Evolutionary conservation across 108 stramenopile species (phyloP), one percentile per base, ranked within the genome.

Genomic region (Cyclostephanos invisitatus): DNA sequence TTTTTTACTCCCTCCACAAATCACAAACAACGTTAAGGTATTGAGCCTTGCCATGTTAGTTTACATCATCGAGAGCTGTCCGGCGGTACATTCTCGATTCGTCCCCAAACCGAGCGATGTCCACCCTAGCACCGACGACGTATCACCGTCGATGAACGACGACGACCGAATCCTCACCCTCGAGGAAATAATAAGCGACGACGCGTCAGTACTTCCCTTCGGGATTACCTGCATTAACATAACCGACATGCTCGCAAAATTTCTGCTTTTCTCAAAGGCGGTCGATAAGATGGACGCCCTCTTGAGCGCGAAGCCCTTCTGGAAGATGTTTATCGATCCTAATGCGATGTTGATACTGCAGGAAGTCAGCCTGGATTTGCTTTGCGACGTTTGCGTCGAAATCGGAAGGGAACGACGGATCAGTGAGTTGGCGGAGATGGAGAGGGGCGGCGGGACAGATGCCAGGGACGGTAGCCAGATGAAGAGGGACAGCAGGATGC

Each of bases 311-410:
- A 94, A 94, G 57, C 90, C 93, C 29, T 94, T 94, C 81, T 94
- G 93, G 93, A 88, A 80, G 73, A 90, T 91, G 91, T 94, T 94
- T 82, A 88, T 81, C 40, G 89, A 94, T 78, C 93, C 93, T 38
- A 86, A 90, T 69, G 84, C 93, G 51, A 82, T 94, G 70, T 61
- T 91, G 62, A 86, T 87, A 40, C 74, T 89, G 46, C 90, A 91
- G 65, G 93, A 94, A 69, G 67, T 91, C 20, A 79, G 86, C 46
- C 83, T 94, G 81, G 77, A 84, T 28, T 77, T 94, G 62, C 63
- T 91, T 49, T 88, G 87, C 53, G 87, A 91, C 82, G 90, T 91
- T 9, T 89, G 88, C 20, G 90, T 90, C 2, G 81, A 82, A 62
- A 74, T 82, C 46, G 81, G 74, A 21, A 42, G 81, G 29, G 77